Conservation (phyloP, 805 yeast species). For the Candida easanensis region DNA sequence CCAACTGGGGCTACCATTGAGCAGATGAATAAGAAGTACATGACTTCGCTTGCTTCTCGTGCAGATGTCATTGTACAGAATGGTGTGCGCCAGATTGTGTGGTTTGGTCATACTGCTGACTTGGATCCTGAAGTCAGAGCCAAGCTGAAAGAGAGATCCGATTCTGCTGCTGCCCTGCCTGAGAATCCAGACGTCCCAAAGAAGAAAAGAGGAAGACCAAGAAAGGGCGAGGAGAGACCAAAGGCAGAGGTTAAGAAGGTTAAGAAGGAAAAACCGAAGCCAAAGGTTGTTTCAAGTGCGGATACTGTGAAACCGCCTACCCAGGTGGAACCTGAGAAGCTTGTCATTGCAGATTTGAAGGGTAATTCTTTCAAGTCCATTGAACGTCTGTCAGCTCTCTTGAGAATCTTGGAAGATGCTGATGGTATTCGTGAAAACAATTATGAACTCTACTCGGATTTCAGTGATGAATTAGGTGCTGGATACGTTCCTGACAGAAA, state of each 20-base stretch:
- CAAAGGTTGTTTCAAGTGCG: too few relatives aligned
- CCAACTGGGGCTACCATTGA: slow-evolving; percentile 17
- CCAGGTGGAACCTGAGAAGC: slow-evolving; percentile 5
- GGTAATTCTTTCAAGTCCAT: slow-evolving; percentile 42
- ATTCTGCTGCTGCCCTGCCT: neutral
- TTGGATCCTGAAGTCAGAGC: slow-evolving; percentile 7
- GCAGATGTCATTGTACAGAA: slow-evolving; percentile 7
- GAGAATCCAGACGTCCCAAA: slow-evolving; percentile 4
- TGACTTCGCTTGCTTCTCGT: slow-evolving; percentile 24
- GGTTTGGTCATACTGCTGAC: slow-evolving; percentile 16
- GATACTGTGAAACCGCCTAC: neutral
- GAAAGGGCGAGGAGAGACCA: slow-evolving; percentile 23
- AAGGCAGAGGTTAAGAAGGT: slow-evolving; percentile 9
- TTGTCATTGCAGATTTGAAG: slow-evolving; percentile 32
- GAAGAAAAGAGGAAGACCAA: slow-evolving; percentile 27
- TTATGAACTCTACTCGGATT: slow-evolving; percentile 7
- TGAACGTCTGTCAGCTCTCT: slow-evolving; percentile 41
- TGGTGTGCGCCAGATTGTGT: slow-evolving; percentile 9
- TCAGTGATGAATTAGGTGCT: slow-evolving; percentile 36
- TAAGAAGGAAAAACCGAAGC: slow-evolving; percentile 11
- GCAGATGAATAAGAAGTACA: slow-evolving; percentile 25
- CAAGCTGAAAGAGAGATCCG: slow-evolving; percentile 4
- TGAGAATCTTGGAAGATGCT: slow-evolving; percentile 39
- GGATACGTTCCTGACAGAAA: slow-evolving; percentile 50
- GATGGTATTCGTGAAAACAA: slow-evolving; percentile 41